These are phyloP conservation scores for Quercus wislizeni DNA, from an alignment of 306 rosid genomes.

Conservation along the genomic window DNA sequence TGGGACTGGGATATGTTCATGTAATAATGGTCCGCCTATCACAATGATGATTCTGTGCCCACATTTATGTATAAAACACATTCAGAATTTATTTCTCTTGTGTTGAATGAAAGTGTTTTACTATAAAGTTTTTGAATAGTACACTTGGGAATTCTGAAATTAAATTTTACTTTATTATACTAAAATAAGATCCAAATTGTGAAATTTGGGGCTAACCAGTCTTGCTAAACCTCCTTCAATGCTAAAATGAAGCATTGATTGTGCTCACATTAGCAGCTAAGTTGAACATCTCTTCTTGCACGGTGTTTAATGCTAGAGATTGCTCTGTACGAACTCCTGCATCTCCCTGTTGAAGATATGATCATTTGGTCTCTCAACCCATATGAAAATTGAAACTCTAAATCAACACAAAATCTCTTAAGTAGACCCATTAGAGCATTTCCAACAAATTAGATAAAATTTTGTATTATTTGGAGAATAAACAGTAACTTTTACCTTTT, in stretches of 20 bases:
- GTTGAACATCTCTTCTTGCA: slow-evolving; percentile 72
- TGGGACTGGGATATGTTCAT: slow-evolving; percentile 49
- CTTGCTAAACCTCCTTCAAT: slow-evolving; percentile 53
- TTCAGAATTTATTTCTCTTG: slow-evolving; percentile 28
- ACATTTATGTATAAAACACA: slow-evolving; percentile 19
- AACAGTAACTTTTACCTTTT: too few relatives aligned
- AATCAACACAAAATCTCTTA: too few relatives aligned
- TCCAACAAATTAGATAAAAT: too few relatives aligned
- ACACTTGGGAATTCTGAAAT: neutral
- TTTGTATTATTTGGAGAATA: too few relatives aligned
- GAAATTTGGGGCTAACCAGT: slow-evolving; percentile 52
- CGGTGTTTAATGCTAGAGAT: neutral
- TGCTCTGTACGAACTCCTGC: too few relatives aligned
- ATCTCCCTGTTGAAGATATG: too few relatives aligned
- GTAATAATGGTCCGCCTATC: slow-evolving; percentile 24
- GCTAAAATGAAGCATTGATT: slow-evolving; percentile 36
- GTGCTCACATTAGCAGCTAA: slow-evolving; percentile 50
- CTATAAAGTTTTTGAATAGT: slow-evolving; percentile 10
- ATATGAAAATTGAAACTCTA: too few relatives aligned
- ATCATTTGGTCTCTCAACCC: too few relatives aligned
- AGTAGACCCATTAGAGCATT: too few relatives aligned
- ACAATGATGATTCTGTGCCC: slow-evolving; percentile 33
- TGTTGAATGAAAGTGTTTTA: slow-evolving; percentile 18
- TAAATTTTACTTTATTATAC: slow-evolving; percentile 6
- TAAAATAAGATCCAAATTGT: slow-evolving; percentile 65